Base-by-base conservation (phyloP, 2,329 filamentous ascomycete genomes). In the Xylariaceae sp. region DNA sequence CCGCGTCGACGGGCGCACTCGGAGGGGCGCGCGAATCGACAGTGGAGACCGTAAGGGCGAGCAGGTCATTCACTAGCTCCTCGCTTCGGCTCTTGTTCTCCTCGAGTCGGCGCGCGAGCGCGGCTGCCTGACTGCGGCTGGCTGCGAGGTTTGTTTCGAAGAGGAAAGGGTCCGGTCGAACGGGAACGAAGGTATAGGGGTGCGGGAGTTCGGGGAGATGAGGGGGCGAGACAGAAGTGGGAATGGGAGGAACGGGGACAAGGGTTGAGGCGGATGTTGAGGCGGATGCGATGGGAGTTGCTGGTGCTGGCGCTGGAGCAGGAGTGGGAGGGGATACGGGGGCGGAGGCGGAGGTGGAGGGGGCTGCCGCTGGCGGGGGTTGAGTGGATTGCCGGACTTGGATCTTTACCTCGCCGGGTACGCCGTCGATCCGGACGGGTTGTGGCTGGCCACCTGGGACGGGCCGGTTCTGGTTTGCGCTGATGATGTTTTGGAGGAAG, bases 401-500 rank as follows among this genome's bases (percentile, higher is more conserved):
- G 7, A 85, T 80, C 64, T 80, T 80, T 23, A 85, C 78, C 62
- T 85, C 82, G 13, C 81, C 82, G 11, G 77, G 74, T 8, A 84
- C 78, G 51, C 82, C 82, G 58, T 85, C 82, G 18, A 85, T 76
- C 37, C 79, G 74, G 1, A 85, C 74, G 37, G 75, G 79, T 48
- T 76, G 77, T 17, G 76, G 72, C 1, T 62, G 63, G 2, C 61
- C 58, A 41, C 49, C 53, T 5, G 57, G 10, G 10, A 34, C 48
- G n/a, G 59, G 49, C 18, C 63, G 61, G 41, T 61, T 62, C 51
- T 66, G 67, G 51, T 69, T 72, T 1, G 68, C 65, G 61, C 67
- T 71, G 50, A 84, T 80, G 5, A 90, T 80, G 54, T 87, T 83
- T 57, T 86, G 81, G 55, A 92, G 84, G 66, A 89, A 88, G 37